These are phyloP conservation scores for Phoenix roebelenii DNA, from an alignment of 176 grass and related monocot species.

Conservation along the genomic window DNA sequence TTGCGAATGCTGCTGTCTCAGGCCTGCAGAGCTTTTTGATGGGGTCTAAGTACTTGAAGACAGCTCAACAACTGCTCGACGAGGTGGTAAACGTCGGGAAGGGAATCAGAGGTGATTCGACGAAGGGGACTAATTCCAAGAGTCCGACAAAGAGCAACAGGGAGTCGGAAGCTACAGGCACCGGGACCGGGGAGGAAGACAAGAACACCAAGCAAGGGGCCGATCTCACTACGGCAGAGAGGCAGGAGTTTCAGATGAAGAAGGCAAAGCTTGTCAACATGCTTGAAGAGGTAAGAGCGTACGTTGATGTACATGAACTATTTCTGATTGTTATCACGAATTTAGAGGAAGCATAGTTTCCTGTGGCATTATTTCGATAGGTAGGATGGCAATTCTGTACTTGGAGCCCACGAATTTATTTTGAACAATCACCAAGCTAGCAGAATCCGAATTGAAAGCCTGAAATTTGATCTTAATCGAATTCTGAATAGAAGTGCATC, in stretches of 20 bases:
- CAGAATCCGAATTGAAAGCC: too few relatives aligned
- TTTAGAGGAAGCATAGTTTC: too few relatives aligned
- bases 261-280: constrained; percentile 97
- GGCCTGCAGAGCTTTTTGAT: constrained; percentile 52
- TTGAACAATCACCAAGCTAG: too few relatives aligned
- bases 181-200: constrained; percentile 22
- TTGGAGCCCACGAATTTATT: too few relatives aligned
- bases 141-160: background rate
- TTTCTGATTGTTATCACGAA: too few relatives aligned
- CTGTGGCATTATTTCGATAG: too few relatives aligned
- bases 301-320: too few relatives aligned
- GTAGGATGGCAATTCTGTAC: too few relatives aligned
- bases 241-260: constrained; percentile 99
- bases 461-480: too few relatives aligned
- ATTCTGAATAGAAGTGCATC: too few relatives aligned
- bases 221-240: constrained; percentile 78
- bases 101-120: constrained; percentile 24
- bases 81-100: constrained; percentile 88
- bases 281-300: constrained; percentile 78
- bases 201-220: background rate
- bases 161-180: constrained; percentile 24
- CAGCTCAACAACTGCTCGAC: constrained; percentile 74
- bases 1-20: constrained; percentile 9
- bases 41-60: constrained; percentile 89
- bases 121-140: constrained; percentile 10